Percentiles rank a stretch among this genome's conserved stretches.
Conservation (phyloP, 768 basidiomycete species). For the Dioszegia hungarica region DNA sequence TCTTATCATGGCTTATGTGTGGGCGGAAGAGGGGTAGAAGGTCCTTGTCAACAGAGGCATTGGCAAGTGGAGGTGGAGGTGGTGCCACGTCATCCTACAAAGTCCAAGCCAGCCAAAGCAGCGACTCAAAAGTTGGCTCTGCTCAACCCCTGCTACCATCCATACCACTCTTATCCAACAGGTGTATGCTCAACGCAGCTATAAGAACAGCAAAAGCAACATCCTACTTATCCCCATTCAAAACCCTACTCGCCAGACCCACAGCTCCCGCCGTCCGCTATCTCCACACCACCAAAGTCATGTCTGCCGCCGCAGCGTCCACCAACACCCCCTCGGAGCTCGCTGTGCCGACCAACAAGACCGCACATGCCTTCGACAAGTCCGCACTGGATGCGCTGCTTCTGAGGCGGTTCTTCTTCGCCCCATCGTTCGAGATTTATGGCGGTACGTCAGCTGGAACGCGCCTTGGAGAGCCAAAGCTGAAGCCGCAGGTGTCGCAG, state of each 20-base stretch:
- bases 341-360: conserved; percentile 62
- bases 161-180: background rate
- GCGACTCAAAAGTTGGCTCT: conserved; percentile 8
- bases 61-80: background rate
- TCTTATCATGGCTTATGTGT: background rate
- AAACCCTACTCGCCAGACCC: background rate
- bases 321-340: conserved; percentile 33
- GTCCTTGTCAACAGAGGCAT: no score
- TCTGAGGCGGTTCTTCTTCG: conserved; percentile 90
- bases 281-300: background rate
- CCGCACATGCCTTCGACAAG: conserved; percentile 82
- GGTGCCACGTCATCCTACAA: conserved; percentile 3
- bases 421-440: conserved; percentile 98
- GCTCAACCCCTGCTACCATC: background rate
- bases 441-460: conserved; percentile 61
- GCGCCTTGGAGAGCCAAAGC: background rate
- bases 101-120: no score
- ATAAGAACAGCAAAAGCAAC: conserved; percentile 3
- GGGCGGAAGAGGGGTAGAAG: background rate
- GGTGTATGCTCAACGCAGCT: conserved; percentile 6
- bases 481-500: conserved; percentile 71
- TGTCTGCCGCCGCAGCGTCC: conserved; percentile 33
- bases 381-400: conserved; percentile 74
- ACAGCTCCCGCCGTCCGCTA: background rate
- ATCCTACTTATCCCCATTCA: conserved; percentile 1